Conservation (phyloP, 2,329 filamentous ascomycete genomes). For the Huntiella moniliformis region DNA sequence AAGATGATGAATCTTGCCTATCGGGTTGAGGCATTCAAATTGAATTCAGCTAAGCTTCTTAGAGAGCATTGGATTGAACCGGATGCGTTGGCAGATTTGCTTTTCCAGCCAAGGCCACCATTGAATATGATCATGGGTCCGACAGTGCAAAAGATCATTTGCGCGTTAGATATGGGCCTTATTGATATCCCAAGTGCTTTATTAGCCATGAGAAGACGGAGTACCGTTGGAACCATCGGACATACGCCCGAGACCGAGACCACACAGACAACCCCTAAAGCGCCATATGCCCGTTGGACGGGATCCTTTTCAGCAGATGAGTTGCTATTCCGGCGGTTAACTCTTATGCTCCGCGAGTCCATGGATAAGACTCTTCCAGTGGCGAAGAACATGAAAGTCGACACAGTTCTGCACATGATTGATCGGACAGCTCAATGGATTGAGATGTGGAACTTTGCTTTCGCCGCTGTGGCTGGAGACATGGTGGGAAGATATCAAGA, state of each 20-base stretch:
- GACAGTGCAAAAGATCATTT: conserved; percentile 38
- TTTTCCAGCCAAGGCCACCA: conserved; percentile 33
- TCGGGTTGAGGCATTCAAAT: conserved; percentile 2
- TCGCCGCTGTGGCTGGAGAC: conserved; percentile 29
- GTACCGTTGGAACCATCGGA: conserved; percentile 18
- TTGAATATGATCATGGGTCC: conserved; percentile 39
- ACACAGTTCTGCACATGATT: conserved; percentile 32
- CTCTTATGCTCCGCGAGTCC: conserved; percentile 25
- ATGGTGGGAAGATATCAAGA: conserved; percentile 27
- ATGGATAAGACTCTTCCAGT: neutral
- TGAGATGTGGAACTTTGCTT: conserved; percentile 33
- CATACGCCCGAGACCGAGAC: conserved; percentile 12
- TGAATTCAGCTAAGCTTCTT: neutral
- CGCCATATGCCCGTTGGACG: conserved; percentile 25
- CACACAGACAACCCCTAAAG: neutral
- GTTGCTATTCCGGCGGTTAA: conserved; percentile 80
- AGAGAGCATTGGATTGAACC: conserved; percentile 32
- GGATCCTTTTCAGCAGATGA: conserved; percentile 55
- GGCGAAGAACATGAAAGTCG: conserved; percentile 17
- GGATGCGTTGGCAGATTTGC: conserved; percentile 34
- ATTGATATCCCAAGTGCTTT: conserved; percentile 38
- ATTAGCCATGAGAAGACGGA: conserved; percentile 36
- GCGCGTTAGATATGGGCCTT: conserved; percentile 30
- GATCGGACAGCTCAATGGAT: conserved; percentile 38
- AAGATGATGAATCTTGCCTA: conserved; percentile 1